These are phyloP conservation scores for Stagonosporopsis cucurbitacearum DNA, from an alignment of 2,329 filamentous ascomycete species.

Conservation along the genomic window DNA sequence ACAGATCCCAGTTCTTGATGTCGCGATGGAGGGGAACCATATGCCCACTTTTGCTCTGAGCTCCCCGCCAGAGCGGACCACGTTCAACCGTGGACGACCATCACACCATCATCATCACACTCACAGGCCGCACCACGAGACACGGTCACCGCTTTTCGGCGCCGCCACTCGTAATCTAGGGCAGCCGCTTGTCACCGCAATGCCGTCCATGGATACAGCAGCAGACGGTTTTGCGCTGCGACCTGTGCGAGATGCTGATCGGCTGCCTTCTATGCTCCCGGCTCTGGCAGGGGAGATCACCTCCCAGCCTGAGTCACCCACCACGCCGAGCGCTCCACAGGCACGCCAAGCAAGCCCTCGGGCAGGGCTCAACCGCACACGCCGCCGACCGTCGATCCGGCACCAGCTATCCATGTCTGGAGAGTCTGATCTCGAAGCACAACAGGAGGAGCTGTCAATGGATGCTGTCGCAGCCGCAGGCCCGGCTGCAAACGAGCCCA, in stretches of 20 bases:
- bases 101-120: conserved; percentile 58
- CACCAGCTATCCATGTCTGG: conserved; percentile 88
- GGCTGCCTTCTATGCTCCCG: conserved; percentile 84
- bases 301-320: conserved; percentile 81
- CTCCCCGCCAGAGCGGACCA: conserved; percentile 74
- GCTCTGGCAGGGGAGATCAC: conserved; percentile 69
- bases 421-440: conserved; percentile 80
- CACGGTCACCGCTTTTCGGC: conserved; percentile 39
- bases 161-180: conserved; percentile 55
- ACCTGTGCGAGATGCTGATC: conserved; percentile 83
- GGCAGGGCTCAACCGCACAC: conserved; percentile 59
- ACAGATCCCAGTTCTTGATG: conserved; percentile 50
- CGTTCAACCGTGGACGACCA: conserved; percentile 64
- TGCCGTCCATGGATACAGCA: conserved; percentile 68
- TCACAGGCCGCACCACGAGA: conserved; percentile 54
- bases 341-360: conserved; percentile 48
- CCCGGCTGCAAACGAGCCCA: conserved; percentile 70
- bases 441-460: conserved; percentile 81
- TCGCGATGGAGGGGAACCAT: conserved; percentile 66
- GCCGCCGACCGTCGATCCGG: conserved; percentile 81
- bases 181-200: conserved; percentile 71
- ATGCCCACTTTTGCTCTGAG: conserved; percentile 69
- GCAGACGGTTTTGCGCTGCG: conserved; percentile 75
- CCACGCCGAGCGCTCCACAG: conserved; percentile 51
- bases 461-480: conserved; percentile 78